phyloP scores from a whole-genome alignment of 1,284 basidiomycete species.

The Moesziomyces sp. region DNA sequence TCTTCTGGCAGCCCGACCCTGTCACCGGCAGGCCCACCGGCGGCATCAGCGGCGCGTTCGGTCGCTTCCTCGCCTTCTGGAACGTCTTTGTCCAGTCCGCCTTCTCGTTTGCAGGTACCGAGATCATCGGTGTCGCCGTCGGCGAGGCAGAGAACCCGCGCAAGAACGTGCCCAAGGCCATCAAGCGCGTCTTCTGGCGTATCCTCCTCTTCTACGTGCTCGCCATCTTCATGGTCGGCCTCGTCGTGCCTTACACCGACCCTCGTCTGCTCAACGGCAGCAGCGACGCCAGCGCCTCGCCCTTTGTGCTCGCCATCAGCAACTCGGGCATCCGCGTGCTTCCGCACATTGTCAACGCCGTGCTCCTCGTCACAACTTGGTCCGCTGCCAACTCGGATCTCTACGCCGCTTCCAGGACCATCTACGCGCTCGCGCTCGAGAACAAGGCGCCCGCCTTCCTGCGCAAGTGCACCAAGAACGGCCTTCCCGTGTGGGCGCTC shows the following conservation, averaged over 20 bases:
- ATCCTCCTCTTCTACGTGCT: constrained; percentile 69
- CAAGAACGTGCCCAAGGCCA: constrained; percentile 55
- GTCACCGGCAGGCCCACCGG: constrained; percentile 44
- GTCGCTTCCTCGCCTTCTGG: constrained; percentile 70
- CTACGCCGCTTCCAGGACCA: constrained; percentile 80
- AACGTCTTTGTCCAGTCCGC: constrained; percentile 73
- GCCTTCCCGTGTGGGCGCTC: constrained; percentile 80
- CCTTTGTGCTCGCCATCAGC: constrained; percentile 69
- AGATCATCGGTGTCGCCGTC: constrained; percentile 85
- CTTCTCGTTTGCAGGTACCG: constrained; percentile 82
- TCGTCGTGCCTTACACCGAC: constrained; percentile 59
- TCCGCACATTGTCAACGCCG: constrained; percentile 76
- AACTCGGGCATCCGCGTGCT: constrained; percentile 69
- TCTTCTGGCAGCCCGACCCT: constrained; percentile 48
- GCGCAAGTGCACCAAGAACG: constrained; percentile 75
- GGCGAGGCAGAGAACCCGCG: constrained; percentile 72
- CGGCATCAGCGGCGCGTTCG: constrained; percentile 73
- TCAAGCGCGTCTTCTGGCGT: constrained; percentile 56
- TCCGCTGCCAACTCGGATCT: constrained; percentile 85
- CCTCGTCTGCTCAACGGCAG: constrained; percentile 38
- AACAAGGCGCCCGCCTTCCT: constrained; percentile 83
- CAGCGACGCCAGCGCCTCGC: constrained; percentile 42
- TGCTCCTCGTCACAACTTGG: constrained; percentile 80
- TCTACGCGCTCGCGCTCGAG: constrained; percentile 78
- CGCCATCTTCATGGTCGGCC: constrained; percentile 69